Evolutionary conservation across 176 grass and related monocot genomes (phyloP), one percentile per base, ranked within the genome.

Genomic region (Themeda triandra): DNA sequence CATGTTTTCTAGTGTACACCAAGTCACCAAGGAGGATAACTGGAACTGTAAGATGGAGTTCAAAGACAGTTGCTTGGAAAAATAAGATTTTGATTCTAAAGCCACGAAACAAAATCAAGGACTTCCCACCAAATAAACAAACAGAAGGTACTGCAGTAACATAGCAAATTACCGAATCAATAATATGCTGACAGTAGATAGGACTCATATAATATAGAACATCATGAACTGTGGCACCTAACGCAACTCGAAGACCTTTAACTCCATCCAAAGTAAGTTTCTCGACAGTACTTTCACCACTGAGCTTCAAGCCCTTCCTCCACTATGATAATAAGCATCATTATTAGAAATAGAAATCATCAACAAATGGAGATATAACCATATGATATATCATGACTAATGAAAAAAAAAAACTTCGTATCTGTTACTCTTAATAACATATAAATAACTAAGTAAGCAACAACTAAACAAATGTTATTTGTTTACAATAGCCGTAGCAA

Each of bases 181-280:
- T 98, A 77, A 98, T 98, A 71, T 95, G 85, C 69, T 98, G 96
- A 86, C 93, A 98, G 70, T 98, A 98, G 71, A 98, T 95, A 82
- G 96, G 96, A 66, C 96, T 98, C 96, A 98, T 98, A 70, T 98
- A 98, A 90, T 98, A 95, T 68, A 98, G 85, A 90, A 98, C 96
- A 86, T 98, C 96, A 82, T 98, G 96, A 83, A 98, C 96, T 19
- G 96, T 98, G 59, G 93, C 93, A 65, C 96, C 88, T 82, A 95
- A 82, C 10, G 96, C 86, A 24, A 95, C 87, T 33, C 96, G 91
- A 46, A 98, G 87, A 84, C 96, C 96, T 86, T 92, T 88, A 75
- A 98, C 96, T 40, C 96, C 96, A 90, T 98, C 91, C 80, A 98
- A 83, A 76, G 96, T 98, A 54, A 98, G 87, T 87, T 92, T 95